These are phyloP conservation scores for Talaromyces sp. DNA, from an alignment of 2,329 filamentous ascomycete species.

Conservation along the genomic window DNA sequence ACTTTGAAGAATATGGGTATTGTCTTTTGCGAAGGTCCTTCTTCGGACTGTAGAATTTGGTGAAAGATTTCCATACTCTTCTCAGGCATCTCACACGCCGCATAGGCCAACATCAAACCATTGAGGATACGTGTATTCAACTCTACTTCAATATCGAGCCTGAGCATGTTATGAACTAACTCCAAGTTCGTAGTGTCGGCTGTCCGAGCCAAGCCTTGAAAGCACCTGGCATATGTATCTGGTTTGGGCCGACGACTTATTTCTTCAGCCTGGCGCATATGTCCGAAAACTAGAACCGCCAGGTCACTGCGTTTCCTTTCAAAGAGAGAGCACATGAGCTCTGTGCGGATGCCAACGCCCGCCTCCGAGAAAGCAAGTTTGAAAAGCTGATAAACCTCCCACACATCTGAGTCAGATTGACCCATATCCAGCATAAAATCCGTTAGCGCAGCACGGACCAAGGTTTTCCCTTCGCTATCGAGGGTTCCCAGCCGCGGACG, in stretches of 20 bases:
- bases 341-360: constrained; percentile 64
- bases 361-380: constrained; percentile 64
- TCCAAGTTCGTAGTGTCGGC: constrained; percentile 67
- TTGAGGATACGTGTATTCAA: constrained; percentile 77
- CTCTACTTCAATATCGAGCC: constrained; percentile 82
- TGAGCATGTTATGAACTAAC: constrained; percentile 88
- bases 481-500: constrained; percentile 61
- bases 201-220: constrained; percentile 71
- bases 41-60: constrained; percentile 77
- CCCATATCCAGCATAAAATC: constrained; percentile 66
- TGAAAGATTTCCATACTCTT: constrained; percentile 79
- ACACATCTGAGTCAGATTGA: constrained; percentile 64
- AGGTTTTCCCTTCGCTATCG: constrained; percentile 61
- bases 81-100: constrained; percentile 65
- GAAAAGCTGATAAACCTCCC: constrained; percentile 64
- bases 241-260: constrained; percentile 65
- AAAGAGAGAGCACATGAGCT: constrained; percentile 83
- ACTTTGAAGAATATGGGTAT: constrained; percentile 79
- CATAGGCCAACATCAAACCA: constrained; percentile 83
- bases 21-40: constrained; percentile 82
- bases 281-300: constrained; percentile 82
- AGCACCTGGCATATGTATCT: constrained; percentile 75
- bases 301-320: constrained; percentile 76
- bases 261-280: constrained; percentile 82
- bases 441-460: constrained; percentile 68